phyloP scores from a whole-genome alignment of 345 rosid species.

The Hypericum perforatum region DNA sequence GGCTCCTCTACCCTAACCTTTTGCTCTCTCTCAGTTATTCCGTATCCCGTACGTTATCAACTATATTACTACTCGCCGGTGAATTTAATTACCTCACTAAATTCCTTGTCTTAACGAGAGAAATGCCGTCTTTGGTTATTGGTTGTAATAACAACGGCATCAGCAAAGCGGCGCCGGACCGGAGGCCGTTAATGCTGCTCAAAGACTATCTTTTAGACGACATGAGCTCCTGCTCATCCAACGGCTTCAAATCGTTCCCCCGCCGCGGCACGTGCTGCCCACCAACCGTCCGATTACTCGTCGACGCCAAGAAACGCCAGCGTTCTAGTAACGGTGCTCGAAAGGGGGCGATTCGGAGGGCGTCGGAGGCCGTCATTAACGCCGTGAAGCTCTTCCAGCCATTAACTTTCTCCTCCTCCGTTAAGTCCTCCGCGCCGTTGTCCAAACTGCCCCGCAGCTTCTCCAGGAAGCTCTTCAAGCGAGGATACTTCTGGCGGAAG shows the following conservation, averaged over 20 bases:
- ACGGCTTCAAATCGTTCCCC: constrained; percentile 78
- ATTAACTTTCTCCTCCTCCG: constrained; percentile 26
- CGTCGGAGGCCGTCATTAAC: constrained; percentile 46
- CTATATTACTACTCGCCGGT: no score
- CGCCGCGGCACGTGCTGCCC: constrained; percentile 47
- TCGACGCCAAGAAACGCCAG: constrained; percentile 23
- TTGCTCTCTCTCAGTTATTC: no score
- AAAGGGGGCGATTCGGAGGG: constrained; percentile 41
- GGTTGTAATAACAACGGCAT: no score
- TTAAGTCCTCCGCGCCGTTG: constrained; percentile 21
- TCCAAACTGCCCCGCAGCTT: constrained; percentile 31
- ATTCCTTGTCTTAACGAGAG: no score
- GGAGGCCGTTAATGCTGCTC: constrained; percentile 55
- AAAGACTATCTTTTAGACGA: constrained; percentile 74
- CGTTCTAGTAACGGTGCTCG: constrained; percentile 14
- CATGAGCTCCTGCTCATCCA: constrained; percentile 80
- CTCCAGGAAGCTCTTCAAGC: constrained; percentile 39
- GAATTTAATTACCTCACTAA: no score
- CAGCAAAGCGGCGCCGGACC: no score
- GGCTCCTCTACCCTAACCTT: no score
- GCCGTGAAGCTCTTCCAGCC: constrained; percentile 50
- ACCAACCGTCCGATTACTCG: constrained; percentile 51
- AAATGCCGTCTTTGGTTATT: no score
- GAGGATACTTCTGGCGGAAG: constrained; percentile 42
- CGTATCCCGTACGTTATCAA: no score